A percentile compares a stretch with the other conserved stretches of the same genome.
These are phyloP conservation scores for Mariannaea sp. DNA, from an alignment of 2,329 filamentous ascomycete species.

Conservation along the genomic window DNA sequence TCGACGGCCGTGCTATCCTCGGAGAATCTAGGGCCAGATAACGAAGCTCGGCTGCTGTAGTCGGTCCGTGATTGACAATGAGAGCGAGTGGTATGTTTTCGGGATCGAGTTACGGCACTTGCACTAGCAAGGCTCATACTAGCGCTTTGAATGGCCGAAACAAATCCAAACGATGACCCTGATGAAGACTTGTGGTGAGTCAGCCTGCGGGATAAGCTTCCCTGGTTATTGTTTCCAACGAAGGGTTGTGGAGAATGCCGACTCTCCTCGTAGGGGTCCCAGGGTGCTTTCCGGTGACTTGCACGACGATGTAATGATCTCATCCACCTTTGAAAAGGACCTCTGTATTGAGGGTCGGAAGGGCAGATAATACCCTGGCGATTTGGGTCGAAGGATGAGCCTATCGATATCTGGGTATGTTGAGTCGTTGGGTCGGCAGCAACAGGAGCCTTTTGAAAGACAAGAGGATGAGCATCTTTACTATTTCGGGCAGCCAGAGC, in stretches of 20 bases:
- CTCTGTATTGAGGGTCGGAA: constrained; percentile 27
- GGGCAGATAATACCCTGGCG: constrained; percentile 13
- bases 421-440: constrained; percentile 12
- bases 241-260: constrained; percentile 17
- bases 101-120: constrained; percentile 69
- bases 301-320: constrained; percentile 67
- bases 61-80: constrained; percentile 62
- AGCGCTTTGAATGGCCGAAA: constrained; percentile 80
- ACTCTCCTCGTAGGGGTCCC: background rate
- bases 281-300: constrained; percentile 41
- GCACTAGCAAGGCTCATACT: constrained; percentile 76
- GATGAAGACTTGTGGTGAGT: constrained; percentile 66
- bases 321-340: constrained; percentile 75
- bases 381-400: constrained; percentile 21
- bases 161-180: constrained; percentile 76
- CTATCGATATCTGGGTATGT: constrained; percentile 36
- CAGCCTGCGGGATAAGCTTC: constrained; percentile 17
- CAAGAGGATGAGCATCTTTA: constrained; percentile 33
- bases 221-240: constrained; percentile 5
- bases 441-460: constrained; percentile 4
- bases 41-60: constrained; percentile 65
- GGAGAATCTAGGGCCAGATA: constrained; percentile 63
- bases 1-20: constrained; percentile 69
- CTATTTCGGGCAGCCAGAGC: constrained; percentile 47
- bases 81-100: constrained; percentile 56